A percentile compares a stretch with the other conserved stretches of the same genome.
Evolutionary conservation across 1,139 yeast species (phyloP).

Genomic region (Saccharomycopsis phalli): DNA sequence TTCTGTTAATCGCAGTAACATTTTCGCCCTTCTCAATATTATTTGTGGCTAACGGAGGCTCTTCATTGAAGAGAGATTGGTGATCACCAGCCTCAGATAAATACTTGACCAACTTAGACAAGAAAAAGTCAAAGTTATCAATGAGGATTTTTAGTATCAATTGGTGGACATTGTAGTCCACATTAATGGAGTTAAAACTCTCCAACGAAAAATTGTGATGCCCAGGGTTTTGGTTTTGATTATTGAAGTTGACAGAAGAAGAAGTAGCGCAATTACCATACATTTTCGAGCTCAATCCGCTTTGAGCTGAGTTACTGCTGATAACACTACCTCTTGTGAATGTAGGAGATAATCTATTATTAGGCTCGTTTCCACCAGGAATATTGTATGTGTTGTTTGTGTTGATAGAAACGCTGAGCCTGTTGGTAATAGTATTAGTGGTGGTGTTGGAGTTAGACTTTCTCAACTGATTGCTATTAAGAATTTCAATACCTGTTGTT

Average conservation of each 20-base stretch:
- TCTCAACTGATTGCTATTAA: neutral
- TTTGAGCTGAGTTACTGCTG: conserved; percentile 12
- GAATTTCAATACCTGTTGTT: conserved; percentile 2
- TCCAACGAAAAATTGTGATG: conserved; percentile 17
- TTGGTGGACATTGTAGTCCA: conserved; percentile 17
- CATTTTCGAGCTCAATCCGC: conserved; percentile 6
- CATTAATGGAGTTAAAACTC: conserved; percentile 17
- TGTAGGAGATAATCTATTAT: conserved; percentile 13
- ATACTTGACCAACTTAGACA: conserved; percentile 1
- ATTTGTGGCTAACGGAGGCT: no score
- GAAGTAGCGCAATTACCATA: conserved; percentile 5
- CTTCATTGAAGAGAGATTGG: no score
- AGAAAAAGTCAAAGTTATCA: conserved; percentile 16
- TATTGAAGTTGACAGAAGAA: conserved; percentile 2
- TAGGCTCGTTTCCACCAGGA: neutral
- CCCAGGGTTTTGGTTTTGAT: neutral
- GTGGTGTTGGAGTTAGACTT: conserved; percentile 4
- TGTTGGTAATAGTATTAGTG: conserved; percentile 2
- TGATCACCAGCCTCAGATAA: neutral
- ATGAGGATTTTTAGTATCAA: conserved; percentile 16
- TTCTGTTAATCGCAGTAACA: no score
- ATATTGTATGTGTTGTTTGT: conserved; percentile 5
- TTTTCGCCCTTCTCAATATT: no score
- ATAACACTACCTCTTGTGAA: conserved; percentile 13
- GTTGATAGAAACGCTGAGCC: conserved; percentile 12